These are phyloP conservation scores for Penicillium sp. DNA, from an alignment of 2,329 filamentous ascomycete genomes.

Conservation along the genomic window DNA sequence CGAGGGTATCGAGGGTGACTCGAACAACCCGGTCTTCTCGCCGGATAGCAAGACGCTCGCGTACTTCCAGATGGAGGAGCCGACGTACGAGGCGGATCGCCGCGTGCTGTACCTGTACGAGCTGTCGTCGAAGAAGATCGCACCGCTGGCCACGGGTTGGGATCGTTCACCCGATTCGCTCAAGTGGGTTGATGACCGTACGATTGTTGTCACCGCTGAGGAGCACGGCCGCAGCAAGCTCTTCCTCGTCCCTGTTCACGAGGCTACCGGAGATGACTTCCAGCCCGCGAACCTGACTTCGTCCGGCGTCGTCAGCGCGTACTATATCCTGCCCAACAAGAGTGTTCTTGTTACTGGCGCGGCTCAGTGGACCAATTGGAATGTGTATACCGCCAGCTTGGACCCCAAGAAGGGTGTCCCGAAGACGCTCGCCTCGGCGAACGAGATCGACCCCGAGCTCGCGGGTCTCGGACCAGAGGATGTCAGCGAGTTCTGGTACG, in stretches of 20 bases:
- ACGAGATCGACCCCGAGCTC: constrained; percentile 45
- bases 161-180: constrained; percentile 58
- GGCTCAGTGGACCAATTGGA: constrained; percentile 43
- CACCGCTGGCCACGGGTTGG: constrained; percentile 49
- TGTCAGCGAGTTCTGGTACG: constrained; percentile 43
- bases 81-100: constrained; percentile 82
- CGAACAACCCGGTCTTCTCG: constrained; percentile 73
- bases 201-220: constrained; percentile 76
- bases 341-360: constrained; percentile 40
- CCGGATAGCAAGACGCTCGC: constrained; percentile 71
- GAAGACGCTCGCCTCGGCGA: constrained; percentile 41
- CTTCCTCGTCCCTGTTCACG: constrained; percentile 39
- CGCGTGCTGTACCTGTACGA: constrained; percentile 51
- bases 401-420: constrained; percentile 27
- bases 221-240: constrained; percentile 62
- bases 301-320: constrained; percentile 36
- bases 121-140: constrained; percentile 38
- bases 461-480: constrained; percentile 40
- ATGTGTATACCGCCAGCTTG: constrained; percentile 40
- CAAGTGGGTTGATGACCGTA: constrained; percentile 59
- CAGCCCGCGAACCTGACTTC: constrained; percentile 45
- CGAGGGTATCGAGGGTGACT: constrained; percentile 61
- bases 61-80: constrained; percentile 77
- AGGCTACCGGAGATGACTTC: constrained; percentile 38
- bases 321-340: constrained; percentile 36